A percentile compares a stretch with the other conserved stretches of the same genome.
Conservation (phyloP, 345 rosid species). For the Sisymbrium altissimum region DNA sequence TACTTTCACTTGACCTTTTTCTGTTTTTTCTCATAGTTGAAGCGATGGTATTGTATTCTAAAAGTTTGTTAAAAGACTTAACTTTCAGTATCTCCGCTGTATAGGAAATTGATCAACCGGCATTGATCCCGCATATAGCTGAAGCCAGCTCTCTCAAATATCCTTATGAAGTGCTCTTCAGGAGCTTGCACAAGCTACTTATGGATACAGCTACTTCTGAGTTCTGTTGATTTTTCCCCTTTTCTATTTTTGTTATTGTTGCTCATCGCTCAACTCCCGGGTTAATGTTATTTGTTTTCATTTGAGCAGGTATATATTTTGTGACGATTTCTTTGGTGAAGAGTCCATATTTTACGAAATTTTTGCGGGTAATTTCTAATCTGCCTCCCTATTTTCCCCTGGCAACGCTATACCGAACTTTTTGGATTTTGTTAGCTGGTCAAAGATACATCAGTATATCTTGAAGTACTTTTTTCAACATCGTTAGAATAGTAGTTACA, state of each 20-base stretch:
- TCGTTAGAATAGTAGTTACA: conserved; percentile 4
- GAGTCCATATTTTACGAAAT: conserved; percentile 84
- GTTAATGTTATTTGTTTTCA: conserved; percentile 14
- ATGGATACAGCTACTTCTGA: conserved; percentile 99
- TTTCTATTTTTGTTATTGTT: conserved; percentile 5
- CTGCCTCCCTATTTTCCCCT: conserved; percentile 5
- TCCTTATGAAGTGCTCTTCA: conserved; percentile 95
- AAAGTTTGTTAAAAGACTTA: conserved; percentile 5
- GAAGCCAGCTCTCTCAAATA: conserved; percentile 93
- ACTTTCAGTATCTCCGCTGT: conserved; percentile 31
- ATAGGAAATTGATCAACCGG: conserved; percentile 96
- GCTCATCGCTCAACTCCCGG: background rate
- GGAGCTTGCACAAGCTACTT: conserved; percentile 93
- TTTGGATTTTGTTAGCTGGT: conserved; percentile 5
- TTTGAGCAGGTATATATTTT: conserved; percentile 78
- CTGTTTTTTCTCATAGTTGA: background rate
- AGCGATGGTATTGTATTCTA: background rate
- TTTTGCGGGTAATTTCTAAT: conserved; percentile 60
- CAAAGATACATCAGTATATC: background rate
- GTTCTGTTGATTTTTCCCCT: conserved; percentile 44
- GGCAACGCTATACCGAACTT: background rate
- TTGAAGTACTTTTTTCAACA: background rate
- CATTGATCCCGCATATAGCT: conserved; percentile 97
- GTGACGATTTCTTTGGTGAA: conserved; percentile 96
- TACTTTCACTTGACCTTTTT: background rate